Conservation (phyloP, 2,329 filamentous ascomycete genomes). For the Fusarium bulbicola region DNA sequence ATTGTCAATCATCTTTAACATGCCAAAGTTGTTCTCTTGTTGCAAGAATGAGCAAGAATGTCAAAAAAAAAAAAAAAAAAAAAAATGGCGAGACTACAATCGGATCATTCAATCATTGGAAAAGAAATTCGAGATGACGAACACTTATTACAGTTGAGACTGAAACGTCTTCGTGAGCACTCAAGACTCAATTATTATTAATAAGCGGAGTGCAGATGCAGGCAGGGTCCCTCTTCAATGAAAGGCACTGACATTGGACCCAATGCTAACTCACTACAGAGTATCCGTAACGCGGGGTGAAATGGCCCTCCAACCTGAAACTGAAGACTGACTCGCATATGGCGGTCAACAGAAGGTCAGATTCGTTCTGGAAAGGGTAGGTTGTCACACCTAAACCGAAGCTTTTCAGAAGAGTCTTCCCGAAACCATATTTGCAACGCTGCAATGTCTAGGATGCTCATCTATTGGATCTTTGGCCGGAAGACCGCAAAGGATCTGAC, state of each 20-base stretch:
- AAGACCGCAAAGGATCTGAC: not conserved
- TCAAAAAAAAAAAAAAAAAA: not conserved
- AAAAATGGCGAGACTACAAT: not conserved
- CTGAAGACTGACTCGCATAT: slow-evolving; percentile 21
- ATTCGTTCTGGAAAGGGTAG: slow-evolving; percentile 16
- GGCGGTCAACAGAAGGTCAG: slow-evolving; percentile 17
- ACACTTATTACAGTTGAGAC: not conserved
- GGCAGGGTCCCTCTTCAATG: not conserved
- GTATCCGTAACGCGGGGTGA: slow-evolving; percentile 14
- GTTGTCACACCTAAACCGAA: not conserved
- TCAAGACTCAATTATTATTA: not conserved
- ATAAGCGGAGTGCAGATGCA: not conserved
- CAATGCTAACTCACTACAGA: not conserved
- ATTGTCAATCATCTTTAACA: too few relatives aligned
- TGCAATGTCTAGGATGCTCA: not conserved
- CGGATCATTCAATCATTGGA: not conserved
- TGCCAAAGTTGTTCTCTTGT: not conserved
- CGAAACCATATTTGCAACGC: slow-evolving; percentile 2
- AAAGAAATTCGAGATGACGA: not conserved
- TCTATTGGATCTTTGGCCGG: not conserved
- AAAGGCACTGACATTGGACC: not conserved
- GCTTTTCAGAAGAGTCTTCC: not conserved
- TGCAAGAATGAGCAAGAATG: not conserved
- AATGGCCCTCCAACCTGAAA: slow-evolving; percentile 26
- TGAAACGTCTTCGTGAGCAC: not conserved